Percentiles rank a stretch among this genome's conserved stretches.
phyloP scores from a whole-genome alignment of 2,329 filamentous ascomycete genomes.

The Fusarium piperis region DNA sequence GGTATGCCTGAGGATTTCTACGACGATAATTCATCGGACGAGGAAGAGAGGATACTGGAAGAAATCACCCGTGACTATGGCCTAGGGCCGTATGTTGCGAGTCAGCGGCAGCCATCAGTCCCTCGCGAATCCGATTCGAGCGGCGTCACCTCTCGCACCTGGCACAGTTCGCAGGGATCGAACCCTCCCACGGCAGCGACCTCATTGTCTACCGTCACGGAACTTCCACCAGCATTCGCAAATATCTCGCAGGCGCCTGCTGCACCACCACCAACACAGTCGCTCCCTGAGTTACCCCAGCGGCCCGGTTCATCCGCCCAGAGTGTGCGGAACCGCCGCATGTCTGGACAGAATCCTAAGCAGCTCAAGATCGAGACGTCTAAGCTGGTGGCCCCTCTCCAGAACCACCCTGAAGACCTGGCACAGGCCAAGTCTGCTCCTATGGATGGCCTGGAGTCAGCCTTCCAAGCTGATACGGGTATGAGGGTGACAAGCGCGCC shows the following conservation, averaged over 20 bases:
- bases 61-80: conserved; percentile 88
- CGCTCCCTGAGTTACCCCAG: conserved; percentile 56
- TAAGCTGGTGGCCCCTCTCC: conserved; percentile 41
- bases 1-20: conserved; percentile 65
- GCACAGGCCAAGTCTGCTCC: conserved; percentile 24
- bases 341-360: conserved; percentile 83
- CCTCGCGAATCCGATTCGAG: conserved; percentile 86
- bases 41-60: conserved; percentile 83
- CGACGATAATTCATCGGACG: conserved; percentile 71
- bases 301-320: conserved; percentile 48
- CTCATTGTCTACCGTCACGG: conserved; percentile 72
- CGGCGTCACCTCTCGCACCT: conserved; percentile 78
- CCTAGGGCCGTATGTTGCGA: conserved; percentile 78
- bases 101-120: conserved; percentile 64
- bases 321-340: conserved; percentile 77
- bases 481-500: conserved; percentile 12
- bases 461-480: conserved; percentile 5
- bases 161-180: conserved; percentile 81
- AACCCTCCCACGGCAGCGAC: conserved; percentile 63
- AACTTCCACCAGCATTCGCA: conserved; percentile 53
- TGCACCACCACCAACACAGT: conserved; percentile 60
- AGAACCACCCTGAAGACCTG: conserved; percentile 21
- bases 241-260: conserved; percentile 40
- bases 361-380: conserved; percentile 89
- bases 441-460: conserved; percentile 12